A percentile compares a stretch with the other conserved stretches of the same genome.
phyloP scores from a whole-genome alignment of 2,329 filamentous ascomycete genomes.

The Aureobasidium melanogenum region DNA sequence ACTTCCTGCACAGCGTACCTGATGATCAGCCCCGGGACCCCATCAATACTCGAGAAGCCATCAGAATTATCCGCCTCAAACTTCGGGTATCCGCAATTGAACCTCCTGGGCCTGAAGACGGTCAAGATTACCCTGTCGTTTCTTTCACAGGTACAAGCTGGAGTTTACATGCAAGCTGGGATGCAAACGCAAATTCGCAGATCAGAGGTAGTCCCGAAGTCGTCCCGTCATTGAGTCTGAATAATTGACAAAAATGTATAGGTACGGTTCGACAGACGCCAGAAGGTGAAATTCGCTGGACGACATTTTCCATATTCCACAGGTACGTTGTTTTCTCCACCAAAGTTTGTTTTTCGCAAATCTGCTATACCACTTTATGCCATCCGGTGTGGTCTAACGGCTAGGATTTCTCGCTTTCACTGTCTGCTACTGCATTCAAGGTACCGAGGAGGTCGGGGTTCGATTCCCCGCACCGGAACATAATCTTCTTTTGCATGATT shows the following conservation, averaged over 20 bases:
- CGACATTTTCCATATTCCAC: constrained; percentile 54
- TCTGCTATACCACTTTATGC: not conserved
- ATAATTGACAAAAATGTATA: constrained; percentile 17
- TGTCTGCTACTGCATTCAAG: not conserved
- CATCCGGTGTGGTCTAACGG: constrained; percentile 13
- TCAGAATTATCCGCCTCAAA: constrained; percentile 61
- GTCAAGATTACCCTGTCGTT: constrained; percentile 52
- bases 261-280: constrained; percentile 57
- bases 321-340: constrained; percentile 28
- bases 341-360: not conserved
- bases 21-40: constrained; percentile 33
- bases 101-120: constrained; percentile 49
- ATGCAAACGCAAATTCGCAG: constrained; percentile 59
- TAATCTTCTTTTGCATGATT: constrained; percentile 5
- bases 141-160: constrained; percentile 56
- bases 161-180: constrained; percentile 55
- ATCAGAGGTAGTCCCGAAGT: constrained; percentile 48
- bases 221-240: not conserved
- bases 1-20: constrained; percentile 45
- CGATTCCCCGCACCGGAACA: constrained; percentile 19
- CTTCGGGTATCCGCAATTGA: constrained; percentile 53
- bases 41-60: constrained; percentile 56
- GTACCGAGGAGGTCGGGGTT: constrained; percentile 18
- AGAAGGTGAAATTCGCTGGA: constrained; percentile 68
- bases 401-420: constrained; percentile 14